phyloP scores from a whole-genome alignment of 352 stramenopile species.

The Aphanomyces cochlioides region DNA sequence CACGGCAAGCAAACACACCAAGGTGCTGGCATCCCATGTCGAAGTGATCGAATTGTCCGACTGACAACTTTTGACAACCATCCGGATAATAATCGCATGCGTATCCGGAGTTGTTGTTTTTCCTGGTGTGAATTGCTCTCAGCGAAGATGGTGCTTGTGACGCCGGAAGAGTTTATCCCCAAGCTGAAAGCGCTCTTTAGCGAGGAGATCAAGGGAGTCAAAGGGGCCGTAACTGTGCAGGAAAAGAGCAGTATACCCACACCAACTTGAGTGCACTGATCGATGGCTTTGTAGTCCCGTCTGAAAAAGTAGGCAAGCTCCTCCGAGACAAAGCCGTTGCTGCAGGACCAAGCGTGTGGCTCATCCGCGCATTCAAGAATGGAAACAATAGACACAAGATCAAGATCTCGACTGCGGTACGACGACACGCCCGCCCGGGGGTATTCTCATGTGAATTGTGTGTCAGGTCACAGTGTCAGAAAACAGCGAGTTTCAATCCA shows the following conservation, averaged over 20 bases:
- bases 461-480: conserved; percentile 51
- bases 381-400: conserved; percentile 87
- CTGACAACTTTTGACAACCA: too few species aligned
- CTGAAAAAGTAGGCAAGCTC: conserved; percentile 24
- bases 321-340: conserved; percentile 39
- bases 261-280: background rate
- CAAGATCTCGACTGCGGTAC: conserved; percentile 75
- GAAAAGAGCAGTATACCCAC: conserved; percentile 20
- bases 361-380: conserved; percentile 73
- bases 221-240: conserved; percentile 15
- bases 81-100: background rate
- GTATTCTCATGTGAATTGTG: background rate
- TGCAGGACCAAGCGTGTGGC: conserved; percentile 53
- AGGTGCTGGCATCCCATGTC: background rate
- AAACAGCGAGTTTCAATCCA: conserved; percentile 62
- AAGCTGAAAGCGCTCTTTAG: conserved; percentile 23
- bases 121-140: background rate
- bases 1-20: background rate
- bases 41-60: too few species aligned
- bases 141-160: conserved; percentile 27
- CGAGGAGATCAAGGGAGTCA: conserved; percentile 14
- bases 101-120: too few species aligned
- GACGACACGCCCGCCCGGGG: background rate
- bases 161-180: conserved; percentile 24
- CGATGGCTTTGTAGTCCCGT: conserved; percentile 13